Percentiles rank a stretch among this genome's conserved stretches.
Conservation (phyloP, 2,329 filamentous ascomycete species). For the Didymella keratinophila region DNA sequence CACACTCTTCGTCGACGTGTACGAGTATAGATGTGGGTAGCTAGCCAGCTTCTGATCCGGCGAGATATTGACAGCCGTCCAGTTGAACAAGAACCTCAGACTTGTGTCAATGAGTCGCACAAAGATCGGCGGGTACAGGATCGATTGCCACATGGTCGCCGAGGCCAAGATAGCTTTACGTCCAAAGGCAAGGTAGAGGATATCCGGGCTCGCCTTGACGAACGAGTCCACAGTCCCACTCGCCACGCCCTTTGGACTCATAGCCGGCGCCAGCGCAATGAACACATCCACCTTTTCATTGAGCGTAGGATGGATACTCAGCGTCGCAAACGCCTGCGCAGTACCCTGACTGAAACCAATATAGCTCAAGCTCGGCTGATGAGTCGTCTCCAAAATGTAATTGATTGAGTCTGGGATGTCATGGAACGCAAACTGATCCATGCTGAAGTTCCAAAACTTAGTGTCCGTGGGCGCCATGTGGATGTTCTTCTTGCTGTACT, state of each 20-base stretch:
- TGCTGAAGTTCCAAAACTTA: constrained; percentile 96
- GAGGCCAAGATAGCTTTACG: constrained; percentile 89
- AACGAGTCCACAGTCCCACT: constrained; percentile 92
- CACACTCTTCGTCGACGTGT: constrained; percentile 94
- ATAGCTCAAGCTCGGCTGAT: constrained; percentile 86
- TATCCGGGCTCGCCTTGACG: constrained; percentile 90
- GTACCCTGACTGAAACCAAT: constrained; percentile 98
- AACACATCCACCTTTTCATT: constrained; percentile 96
- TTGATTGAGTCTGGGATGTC: constrained; percentile 95
- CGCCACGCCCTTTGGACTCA: constrained; percentile 90
- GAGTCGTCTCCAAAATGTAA: constrained; percentile 86
- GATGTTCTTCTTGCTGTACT: constrained; percentile 96
- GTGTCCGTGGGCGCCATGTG: constrained; percentile 75
- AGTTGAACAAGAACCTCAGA: constrained; percentile 85
- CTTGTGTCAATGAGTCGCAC: constrained; percentile 84
- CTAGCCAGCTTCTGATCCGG: constrained; percentile 90
- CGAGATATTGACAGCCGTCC: constrained; percentile 85
- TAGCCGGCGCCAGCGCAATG: constrained; percentile 92
- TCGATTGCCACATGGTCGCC: constrained; percentile 95
- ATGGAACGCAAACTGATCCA: constrained; percentile 97
- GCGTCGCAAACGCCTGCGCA: constrained; percentile 91
- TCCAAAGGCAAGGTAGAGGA: constrained; percentile 92
- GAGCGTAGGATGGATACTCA: constrained; percentile 89
- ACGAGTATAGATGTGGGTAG: constrained; percentile 95
- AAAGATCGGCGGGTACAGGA: constrained; percentile 94